Evolutionary conservation across 768 basidiomycete genomes (phyloP).

Genomic region (Rhodotorula toruloides): DNA sequence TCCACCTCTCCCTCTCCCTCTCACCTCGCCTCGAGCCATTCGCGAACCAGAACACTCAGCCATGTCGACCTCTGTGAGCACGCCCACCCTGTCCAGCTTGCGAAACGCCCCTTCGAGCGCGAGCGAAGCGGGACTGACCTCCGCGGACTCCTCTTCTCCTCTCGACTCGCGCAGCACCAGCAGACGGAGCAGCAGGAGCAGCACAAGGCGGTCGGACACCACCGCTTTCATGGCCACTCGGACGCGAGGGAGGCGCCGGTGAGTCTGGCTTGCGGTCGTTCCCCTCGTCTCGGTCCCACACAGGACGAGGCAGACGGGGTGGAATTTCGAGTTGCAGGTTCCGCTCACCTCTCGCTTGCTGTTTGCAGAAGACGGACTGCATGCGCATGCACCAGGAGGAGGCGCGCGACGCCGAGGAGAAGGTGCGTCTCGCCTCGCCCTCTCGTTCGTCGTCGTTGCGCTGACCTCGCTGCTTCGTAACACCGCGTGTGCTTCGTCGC

Average conservation of each 20-base stretch:
- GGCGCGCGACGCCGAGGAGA: not conserved
- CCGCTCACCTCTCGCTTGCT: not conserved
- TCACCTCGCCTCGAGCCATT: not conserved
- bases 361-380: not conserved
- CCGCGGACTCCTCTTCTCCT: not conserved
- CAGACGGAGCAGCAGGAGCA: no score
- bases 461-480: not conserved
- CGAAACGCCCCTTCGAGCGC: not conserved
- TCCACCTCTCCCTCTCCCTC: not conserved
- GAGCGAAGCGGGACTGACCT: no score
- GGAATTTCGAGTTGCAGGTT: no score
- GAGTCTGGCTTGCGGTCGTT: no score
- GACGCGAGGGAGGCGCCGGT: not conserved
- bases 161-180: not conserved
- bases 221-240: not conserved
- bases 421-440: not conserved
- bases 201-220: not conserved
- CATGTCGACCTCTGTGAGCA: not conserved
- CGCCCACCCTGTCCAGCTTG: not conserved
- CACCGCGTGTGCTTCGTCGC: not conserved
- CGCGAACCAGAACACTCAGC: not conserved
- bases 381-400: not conserved
- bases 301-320: no score
- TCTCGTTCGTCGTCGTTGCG: not conserved
- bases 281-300: no score